phyloP scores from a whole-genome alignment of 2,329 filamentous ascomycete species.

The Lecanicillium sp. region DNA sequence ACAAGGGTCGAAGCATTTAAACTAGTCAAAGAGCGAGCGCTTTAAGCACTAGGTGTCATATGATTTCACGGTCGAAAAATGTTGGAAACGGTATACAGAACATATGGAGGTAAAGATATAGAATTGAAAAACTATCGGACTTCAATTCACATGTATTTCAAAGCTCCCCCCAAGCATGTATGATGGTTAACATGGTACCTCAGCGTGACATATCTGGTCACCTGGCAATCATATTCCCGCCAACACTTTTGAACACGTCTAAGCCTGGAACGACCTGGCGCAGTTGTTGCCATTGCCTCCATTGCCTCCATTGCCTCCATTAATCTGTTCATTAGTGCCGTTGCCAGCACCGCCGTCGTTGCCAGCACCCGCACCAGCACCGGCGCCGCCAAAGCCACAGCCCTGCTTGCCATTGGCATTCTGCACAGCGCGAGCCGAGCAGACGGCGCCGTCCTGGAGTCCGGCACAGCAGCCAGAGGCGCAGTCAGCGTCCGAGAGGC shows the following conservation, averaged over 20 bases:
- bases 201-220: too few species aligned
- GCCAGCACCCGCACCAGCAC: not conserved
- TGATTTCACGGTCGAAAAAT: too few species aligned
- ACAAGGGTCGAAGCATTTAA: slow-evolving; percentile 15
- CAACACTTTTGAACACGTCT: not conserved
- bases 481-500: slow-evolving; percentile 18
- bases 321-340: not conserved
- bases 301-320: not conserved
- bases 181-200: too few species aligned
- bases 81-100: too few species aligned
- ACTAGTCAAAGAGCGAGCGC: not conserved
- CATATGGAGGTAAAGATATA: too few species aligned
- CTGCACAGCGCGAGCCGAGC: slow-evolving; percentile 18
- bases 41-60: too few species aligned
- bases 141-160: too few species aligned
- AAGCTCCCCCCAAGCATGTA: too few species aligned
- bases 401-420: slow-evolving; percentile 23
- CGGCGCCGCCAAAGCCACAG: slow-evolving; percentile 18
- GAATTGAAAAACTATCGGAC: too few species aligned
- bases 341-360: not conserved
- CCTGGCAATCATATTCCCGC: too few species aligned
- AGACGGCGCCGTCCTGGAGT: slow-evolving; percentile 15
- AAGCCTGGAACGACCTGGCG: not conserved
- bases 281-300: slow-evolving; percentile 1
- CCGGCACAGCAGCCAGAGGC: slow-evolving; percentile 22